Evolutionary conservation across 1,139 yeast species (phyloP), one percentile per base, ranked within the genome.

Genomic region (Debaryomycetaceae sp.): DNA sequence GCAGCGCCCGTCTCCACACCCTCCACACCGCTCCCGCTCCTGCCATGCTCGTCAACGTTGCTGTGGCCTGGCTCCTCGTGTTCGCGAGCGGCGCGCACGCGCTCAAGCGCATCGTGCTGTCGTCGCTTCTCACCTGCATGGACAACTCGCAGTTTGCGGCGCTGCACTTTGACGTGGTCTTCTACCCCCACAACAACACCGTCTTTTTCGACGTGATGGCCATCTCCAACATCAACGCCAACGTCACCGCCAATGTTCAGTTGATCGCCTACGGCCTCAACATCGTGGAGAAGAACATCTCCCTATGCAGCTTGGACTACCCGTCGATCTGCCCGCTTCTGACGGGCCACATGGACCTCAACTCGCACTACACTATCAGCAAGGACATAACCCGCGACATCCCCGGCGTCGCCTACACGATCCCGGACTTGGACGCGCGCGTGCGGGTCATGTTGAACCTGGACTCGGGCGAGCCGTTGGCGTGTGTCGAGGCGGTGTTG

Each of bases 381-480:
- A 38, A 49, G 7, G 55, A 58, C 30, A 55, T 81, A 36, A 60
- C 75, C 2, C 50, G 58, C 9, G 55, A 71, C 37, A 72, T 91
- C 37, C 98, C 98, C 0, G 73, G 79, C 5, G 66, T 91, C 19
- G 96, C 96, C 3, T 91, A 77, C 57, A 79, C 93, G 2, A 74
- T 91, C 32, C 99, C 99, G 1, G 96, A 91, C 58, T 65, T 91
- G 43, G 99, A 91, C 51, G 99, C 96, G 5, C 73, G 85, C 41
- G 96, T 89, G 26, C 66, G 81, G 43, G 93, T 93, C 22, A 54
- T 73, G 10, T 80, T 83, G 13, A 59, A 74, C 27, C 52, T 61
- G 9, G 59, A 63, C 32, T 73, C 73, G 30, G 46, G 55, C 7
- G 46, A 51, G 3, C 48, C 52, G 25, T 63, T 89, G 38, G 98